Conservation (phyloP, 768 basidiomycete genomes). For the Rhizopogon sp. region DNA sequence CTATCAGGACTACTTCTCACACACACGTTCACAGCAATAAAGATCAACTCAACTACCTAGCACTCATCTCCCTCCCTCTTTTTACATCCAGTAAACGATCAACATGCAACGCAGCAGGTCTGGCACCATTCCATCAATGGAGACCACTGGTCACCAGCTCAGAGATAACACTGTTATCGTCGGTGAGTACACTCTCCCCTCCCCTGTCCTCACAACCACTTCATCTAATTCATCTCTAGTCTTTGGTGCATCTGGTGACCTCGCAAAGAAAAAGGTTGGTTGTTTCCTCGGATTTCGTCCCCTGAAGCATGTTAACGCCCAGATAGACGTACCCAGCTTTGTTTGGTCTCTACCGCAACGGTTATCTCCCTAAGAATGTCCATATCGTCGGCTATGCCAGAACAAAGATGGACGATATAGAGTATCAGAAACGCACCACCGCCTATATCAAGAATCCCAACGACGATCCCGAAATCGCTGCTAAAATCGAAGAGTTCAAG, state of each 20-base stretch:
- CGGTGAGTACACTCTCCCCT: conserved; percentile 46
- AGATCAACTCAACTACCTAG: conserved; percentile 9
- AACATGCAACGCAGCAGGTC: conserved; percentile 50
- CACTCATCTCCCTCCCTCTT: conserved; percentile 5
- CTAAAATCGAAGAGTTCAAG: conserved; percentile 82
- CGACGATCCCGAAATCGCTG: conserved; percentile 50
- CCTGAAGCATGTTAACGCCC: conserved; percentile 40
- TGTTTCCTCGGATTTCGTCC: neutral
- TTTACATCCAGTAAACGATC: conserved; percentile 2
- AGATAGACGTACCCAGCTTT: conserved; percentile 90
- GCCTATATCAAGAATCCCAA: conserved; percentile 81
- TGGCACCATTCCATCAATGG: conserved; percentile 90
- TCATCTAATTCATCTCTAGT: conserved; percentile 42
- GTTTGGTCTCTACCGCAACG: conserved; percentile 80
- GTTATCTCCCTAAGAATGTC: conserved; percentile 75
- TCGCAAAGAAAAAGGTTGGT: conserved; percentile 96
- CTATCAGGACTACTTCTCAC: conserved; percentile 4
- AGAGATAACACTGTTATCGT: conserved; percentile 87
- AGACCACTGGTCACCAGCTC: conserved; percentile 62
- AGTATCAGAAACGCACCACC: conserved; percentile 80
- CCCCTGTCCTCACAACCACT: conserved; percentile 11
- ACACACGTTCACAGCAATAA: conserved; percentile 23
- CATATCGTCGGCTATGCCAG: conserved; percentile 96
- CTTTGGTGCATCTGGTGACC: conserved; percentile 92
- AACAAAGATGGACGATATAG: conserved; percentile 85